Evolutionary conservation across 305 asterid genomes (phyloP), one percentile per base, ranked within the genome.

Genomic region (Fraxinus velutina): DNA sequence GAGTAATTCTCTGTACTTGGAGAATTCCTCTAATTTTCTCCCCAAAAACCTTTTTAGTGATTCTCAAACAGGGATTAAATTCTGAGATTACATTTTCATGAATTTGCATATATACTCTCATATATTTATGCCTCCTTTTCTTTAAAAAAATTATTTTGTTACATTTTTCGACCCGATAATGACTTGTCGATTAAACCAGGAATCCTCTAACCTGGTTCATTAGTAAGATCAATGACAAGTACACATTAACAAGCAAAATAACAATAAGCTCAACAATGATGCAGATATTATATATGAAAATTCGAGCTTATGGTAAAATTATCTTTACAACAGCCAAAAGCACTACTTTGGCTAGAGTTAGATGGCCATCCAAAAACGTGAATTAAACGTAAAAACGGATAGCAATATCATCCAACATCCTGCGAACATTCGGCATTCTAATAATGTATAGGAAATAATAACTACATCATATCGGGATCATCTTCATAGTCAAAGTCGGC

Each of bases 401-500:
- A 15, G 30, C 68, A 64, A 72, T 32, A 34, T 30, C 71, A 32
- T 76, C 52, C 39, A 24, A 55, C 68, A 75, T 68, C 52, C 37
- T 32, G 36, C 73, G 7, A 66, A 66, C 6, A 24, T 4, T 12
- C 17, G 7, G 0, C 32, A 3, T 64, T 68, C 74, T 29, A 0
- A 13, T 68, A 10, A 24, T 52, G 24, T 76, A 12, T 4, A 42
- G 1, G 42, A 66, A 79, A 19, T n/a, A 78, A 39, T 32, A 17
- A 77, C 88, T 92, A 93, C 92, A 93, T 89, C 84, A 93, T 24
- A 88, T 96, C 98, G 3, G 95, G 91, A 84, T 96, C 99, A 75
- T 96, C 99, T 86, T 96, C 99, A 83, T 96, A 93, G 83, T 94
- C 98, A 52, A 85, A 91, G 85, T 94, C 99, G 52, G 90, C 94